A percentile compares a stretch with the other conserved stretches of the same genome.
Conservation (phyloP, 495 filamentous ascomycete species). For the Podospora pseudocomata region DNA sequence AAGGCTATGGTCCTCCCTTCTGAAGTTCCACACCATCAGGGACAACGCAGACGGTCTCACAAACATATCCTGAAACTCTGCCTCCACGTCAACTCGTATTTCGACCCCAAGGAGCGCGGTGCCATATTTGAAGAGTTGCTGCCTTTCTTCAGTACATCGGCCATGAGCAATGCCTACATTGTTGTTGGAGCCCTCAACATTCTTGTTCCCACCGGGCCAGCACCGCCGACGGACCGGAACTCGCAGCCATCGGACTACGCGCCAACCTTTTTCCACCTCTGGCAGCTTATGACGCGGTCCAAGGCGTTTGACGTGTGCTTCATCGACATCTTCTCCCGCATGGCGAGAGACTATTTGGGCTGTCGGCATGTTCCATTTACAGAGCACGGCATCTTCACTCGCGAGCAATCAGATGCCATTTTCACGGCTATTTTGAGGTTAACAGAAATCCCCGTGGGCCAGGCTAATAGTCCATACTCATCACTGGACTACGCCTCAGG, state of each 20-base stretch:
- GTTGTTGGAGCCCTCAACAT: slow-evolving; percentile 81
- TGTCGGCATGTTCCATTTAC: slow-evolving; percentile 75
- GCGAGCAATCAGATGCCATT: slow-evolving; percentile 86
- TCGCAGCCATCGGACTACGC: slow-evolving; percentile 78
- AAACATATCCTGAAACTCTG: slow-evolving; percentile 75
- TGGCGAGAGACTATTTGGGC: slow-evolving; percentile 76
- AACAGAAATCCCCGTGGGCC: slow-evolving; percentile 94
- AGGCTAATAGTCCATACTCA: slow-evolving; percentile 90
- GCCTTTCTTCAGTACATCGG: slow-evolving; percentile 93
- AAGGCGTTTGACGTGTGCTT: slow-evolving; percentile 83
- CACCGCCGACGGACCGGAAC: slow-evolving; percentile 64
- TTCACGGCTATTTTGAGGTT: slow-evolving; percentile 88
- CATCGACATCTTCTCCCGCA: slow-evolving; percentile 81
- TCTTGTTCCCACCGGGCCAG: slow-evolving; percentile 79
- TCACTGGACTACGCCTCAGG: slow-evolving; percentile 80
- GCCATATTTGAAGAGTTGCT: slow-evolving; percentile 91
- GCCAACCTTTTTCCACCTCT: slow-evolving; percentile 91
- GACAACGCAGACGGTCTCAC: slow-evolving; percentile 39
- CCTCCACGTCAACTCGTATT: slow-evolving; percentile 84
- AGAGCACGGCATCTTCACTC: slow-evolving; percentile 84
- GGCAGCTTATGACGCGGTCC: slow-evolving; percentile 88
- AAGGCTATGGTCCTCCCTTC: slow-evolving; percentile 83
- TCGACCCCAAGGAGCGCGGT: slow-evolving; percentile 80
- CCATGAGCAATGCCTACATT: slow-evolving; percentile 82
- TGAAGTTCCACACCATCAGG: slow-evolving; percentile 59